Evolutionary conservation across 257 asterid species (phyloP).

Genomic region (Forsythia suspensa): DNA sequence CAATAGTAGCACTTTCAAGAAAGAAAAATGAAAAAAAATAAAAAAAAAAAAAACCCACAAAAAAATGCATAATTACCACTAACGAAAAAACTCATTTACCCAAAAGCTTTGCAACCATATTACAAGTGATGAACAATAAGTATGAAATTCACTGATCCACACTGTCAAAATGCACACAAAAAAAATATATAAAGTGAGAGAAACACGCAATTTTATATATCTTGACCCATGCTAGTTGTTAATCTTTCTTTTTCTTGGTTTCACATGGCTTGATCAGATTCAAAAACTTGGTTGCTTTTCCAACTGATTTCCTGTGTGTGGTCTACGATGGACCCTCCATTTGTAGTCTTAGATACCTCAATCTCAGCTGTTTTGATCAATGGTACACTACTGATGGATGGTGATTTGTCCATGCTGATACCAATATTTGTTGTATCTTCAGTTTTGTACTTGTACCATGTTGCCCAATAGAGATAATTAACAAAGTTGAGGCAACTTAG

Average conservation of each 20-base stretch:
- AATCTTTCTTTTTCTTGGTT: neutral
- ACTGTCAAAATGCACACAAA: slow-evolving; percentile 11
- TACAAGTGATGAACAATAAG: neutral
- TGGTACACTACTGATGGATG: slow-evolving; percentile 22
- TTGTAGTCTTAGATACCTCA: slow-evolving; percentile 6
- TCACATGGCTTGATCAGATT: slow-evolving; percentile 16
- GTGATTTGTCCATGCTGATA: neutral
- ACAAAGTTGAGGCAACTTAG: slow-evolving; percentile 64
- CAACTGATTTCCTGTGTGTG: slow-evolving; percentile 20
- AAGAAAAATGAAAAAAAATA: neutral
- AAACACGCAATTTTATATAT: slow-evolving; percentile 25
- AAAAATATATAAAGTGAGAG: neutral
- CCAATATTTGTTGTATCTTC: slow-evolving; percentile 14
- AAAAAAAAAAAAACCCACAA: no score
- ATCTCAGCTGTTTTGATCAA: slow-evolving; percentile 31
- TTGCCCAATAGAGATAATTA: slow-evolving; percentile 70
- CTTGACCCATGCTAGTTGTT: neutral
- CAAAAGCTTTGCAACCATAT: neutral
- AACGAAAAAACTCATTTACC: neutral
- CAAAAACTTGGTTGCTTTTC: slow-evolving; percentile 19
- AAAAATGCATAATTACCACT: neutral
- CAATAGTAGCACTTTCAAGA: neutral
- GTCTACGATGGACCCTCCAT: slow-evolving; percentile 23
- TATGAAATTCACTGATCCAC: neutral
- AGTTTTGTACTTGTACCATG: slow-evolving; percentile 64